Evolutionary conservation across 73 alveolate genomes (phyloP).

Genomic region (Paraurostyla sp.): DNA sequence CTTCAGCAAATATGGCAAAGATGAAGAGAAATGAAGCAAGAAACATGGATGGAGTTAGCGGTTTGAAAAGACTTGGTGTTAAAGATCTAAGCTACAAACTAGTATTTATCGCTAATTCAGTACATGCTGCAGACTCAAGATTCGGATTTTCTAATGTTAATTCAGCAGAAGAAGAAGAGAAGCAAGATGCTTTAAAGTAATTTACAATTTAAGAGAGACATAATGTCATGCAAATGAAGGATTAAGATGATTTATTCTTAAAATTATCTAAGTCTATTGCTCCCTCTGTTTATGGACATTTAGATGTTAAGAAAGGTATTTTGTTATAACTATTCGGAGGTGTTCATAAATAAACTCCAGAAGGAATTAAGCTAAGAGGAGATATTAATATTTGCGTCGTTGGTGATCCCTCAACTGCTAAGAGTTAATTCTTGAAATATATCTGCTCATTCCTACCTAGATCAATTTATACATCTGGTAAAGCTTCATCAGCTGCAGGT

Average conservation of each 20-base stretch:
- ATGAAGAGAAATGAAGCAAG: slow-evolving; percentile 85
- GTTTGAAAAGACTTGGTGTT: slow-evolving; percentile 96
- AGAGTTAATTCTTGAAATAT: slow-evolving; percentile 97
- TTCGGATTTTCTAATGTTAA: slow-evolving; percentile 72
- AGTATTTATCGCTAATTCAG: slow-evolving; percentile 95
- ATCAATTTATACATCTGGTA: slow-evolving; percentile 98
- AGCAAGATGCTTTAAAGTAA: slow-evolving; percentile 76
- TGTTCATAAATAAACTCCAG: slow-evolving; percentile 93
- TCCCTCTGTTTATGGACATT: slow-evolving; percentile 98
- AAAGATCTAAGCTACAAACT: slow-evolving; percentile 97
- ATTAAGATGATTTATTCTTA: slow-evolving; percentile 84
- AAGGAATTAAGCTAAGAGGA: slow-evolving; percentile 99
- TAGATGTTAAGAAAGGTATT: slow-evolving; percentile 98
- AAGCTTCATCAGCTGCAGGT: slow-evolving; percentile 99
- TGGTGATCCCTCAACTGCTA: slow-evolving; percentile 99
- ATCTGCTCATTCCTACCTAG: slow-evolving; percentile 93
- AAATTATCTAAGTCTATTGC: slow-evolving; percentile 95
- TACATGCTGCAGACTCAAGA: slow-evolving; percentile 78
- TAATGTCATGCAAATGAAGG: slow-evolving; percentile 85
- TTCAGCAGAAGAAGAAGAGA: slow-evolving; percentile 70
- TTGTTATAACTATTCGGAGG: slow-evolving; percentile 98
- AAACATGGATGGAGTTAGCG: slow-evolving; percentile 94
- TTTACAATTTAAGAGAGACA: slow-evolving; percentile 87
- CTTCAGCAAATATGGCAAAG: slow-evolving; percentile 70
- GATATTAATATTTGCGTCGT: slow-evolving; percentile 98